Evolutionary conservation across 1,284 basidiomycete genomes (phyloP).

Genomic region (Ceratobasidium sp.): DNA sequence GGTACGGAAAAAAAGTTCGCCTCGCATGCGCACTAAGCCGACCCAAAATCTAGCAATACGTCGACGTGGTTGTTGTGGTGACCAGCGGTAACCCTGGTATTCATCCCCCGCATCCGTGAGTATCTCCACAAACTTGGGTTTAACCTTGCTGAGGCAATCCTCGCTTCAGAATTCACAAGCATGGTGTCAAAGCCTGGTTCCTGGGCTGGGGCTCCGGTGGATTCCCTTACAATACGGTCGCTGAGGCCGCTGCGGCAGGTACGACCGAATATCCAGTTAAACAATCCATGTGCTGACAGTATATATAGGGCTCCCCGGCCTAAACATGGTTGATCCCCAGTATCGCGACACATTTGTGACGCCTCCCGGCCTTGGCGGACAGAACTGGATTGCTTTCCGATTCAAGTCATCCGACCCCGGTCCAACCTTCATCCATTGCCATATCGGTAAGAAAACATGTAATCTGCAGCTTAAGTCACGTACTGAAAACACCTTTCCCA

Average conservation of each 20-base stretch:
- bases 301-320: neutral
- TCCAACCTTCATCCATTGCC: conserved; percentile 29
- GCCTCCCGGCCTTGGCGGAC: conserved; percentile 13
- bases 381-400: conserved; percentile 35
- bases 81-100: conserved; percentile 19
- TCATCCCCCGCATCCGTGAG: conserved; percentile 25
- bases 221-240: conserved; percentile 29
- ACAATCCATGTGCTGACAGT: too few species aligned
- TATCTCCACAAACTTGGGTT: neutral
- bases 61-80: conserved; percentile 32
- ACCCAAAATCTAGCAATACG: conserved; percentile 13
- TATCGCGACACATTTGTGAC: conserved; percentile 35
- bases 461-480: too few species aligned
- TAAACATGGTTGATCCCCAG: conserved; percentile 30
- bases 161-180: conserved; percentile 13
- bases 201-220: conserved; percentile 25
- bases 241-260: conserved; percentile 27
- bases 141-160: neutral
- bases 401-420: conserved; percentile 31
- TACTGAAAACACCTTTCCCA: neutral
- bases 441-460: conserved; percentile 17
- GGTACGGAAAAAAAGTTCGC: neutral
- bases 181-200: conserved; percentile 28
- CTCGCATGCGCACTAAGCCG: too few species aligned
- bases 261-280: neutral